Evolutionary conservation across 2,329 filamentous ascomycete genomes (phyloP).

Genomic region (Arthrinium phaeospermum): DNA sequence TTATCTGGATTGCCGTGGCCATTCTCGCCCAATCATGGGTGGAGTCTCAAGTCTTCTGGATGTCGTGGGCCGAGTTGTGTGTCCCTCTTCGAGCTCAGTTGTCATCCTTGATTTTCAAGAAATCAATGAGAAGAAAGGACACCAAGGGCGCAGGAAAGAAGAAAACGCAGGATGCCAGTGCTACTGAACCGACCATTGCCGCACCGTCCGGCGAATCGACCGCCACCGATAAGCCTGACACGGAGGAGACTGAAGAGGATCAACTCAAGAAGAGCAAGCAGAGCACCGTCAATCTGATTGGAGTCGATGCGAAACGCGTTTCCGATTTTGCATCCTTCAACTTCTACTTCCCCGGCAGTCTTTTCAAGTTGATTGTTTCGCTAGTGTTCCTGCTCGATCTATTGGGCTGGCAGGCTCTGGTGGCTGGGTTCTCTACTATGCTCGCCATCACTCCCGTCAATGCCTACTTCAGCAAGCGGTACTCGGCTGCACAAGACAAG

Average conservation of each 20-base stretch:
- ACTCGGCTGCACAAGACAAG: constrained; percentile 67
- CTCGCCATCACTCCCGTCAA: constrained; percentile 71
- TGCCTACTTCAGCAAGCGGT: constrained; percentile 67
- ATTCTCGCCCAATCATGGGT: constrained; percentile 65
- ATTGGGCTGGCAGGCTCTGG: constrained; percentile 73
- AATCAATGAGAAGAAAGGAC: constrained; percentile 78
- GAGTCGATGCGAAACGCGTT: constrained; percentile 75
- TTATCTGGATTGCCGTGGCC: constrained; percentile 65
- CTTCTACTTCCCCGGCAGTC: constrained; percentile 66
- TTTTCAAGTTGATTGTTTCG: constrained; percentile 69
- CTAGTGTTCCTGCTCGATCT: constrained; percentile 70
- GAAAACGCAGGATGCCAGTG: constrained; percentile 42
- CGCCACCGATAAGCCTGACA: constrained; percentile 39
- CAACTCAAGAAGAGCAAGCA: constrained; percentile 62
- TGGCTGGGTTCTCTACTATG: constrained; percentile 70
- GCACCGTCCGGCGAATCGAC: constrained; percentile 36
- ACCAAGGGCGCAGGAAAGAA: constrained; percentile 67
- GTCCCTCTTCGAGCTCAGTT: constrained; percentile 74
- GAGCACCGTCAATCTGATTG: constrained; percentile 77
- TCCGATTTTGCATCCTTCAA: constrained; percentile 72
- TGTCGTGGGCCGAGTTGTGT: constrained; percentile 65
- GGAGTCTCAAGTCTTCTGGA: constrained; percentile 71
- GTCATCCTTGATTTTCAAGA: constrained; percentile 75
- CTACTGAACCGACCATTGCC: constrained; percentile 36
- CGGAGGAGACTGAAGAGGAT: constrained; percentile 44